Percentiles rank a stretch among this genome's conserved stretches.
phyloP scores from a whole-genome alignment of 228 moss, liverwort and hornwort genomes.

The Sphagnum fallax region DNA sequence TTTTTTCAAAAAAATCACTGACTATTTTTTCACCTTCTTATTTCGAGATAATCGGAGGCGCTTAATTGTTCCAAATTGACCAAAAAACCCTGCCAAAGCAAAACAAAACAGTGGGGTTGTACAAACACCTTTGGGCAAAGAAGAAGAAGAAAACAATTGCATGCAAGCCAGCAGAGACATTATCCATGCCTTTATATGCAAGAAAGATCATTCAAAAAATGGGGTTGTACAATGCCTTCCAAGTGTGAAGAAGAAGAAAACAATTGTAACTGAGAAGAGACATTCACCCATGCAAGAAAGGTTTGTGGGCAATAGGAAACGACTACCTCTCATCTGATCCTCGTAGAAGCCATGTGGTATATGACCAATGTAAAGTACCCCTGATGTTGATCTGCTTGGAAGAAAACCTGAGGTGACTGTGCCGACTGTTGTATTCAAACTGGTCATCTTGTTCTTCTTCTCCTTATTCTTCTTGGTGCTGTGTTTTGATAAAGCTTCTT shows the following conservation, averaged over 20 bases:
- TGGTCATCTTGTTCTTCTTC: conserved; percentile 7
- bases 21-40: conserved; percentile 45
- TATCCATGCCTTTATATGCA: background rate
- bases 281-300: background rate
- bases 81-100: conserved; percentile 67
- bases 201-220: background rate
- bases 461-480: conserved; percentile 18
- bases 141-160: background rate
- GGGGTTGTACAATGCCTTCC: background rate
- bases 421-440: conserved; percentile 8
- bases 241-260: background rate
- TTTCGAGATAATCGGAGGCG: conserved; percentile 85
- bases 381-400: conserved; percentile 30
- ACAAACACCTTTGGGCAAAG: background rate
- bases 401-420: background rate
- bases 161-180: too few species aligned
- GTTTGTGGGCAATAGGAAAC: background rate
- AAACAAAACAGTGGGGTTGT: conserved; percentile 1
- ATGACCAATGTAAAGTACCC: conserved; percentile 80
- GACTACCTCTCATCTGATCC: conserved; percentile 81
- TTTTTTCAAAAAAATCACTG: background rate
- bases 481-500: background rate
- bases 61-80: conserved; percentile 84
- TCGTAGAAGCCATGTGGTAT: conserved; percentile 98
- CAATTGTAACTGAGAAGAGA: background rate